Base-by-base conservation (phyloP, 1,284 basidiomycete genomes). In the Puccinia polysora region DNA sequence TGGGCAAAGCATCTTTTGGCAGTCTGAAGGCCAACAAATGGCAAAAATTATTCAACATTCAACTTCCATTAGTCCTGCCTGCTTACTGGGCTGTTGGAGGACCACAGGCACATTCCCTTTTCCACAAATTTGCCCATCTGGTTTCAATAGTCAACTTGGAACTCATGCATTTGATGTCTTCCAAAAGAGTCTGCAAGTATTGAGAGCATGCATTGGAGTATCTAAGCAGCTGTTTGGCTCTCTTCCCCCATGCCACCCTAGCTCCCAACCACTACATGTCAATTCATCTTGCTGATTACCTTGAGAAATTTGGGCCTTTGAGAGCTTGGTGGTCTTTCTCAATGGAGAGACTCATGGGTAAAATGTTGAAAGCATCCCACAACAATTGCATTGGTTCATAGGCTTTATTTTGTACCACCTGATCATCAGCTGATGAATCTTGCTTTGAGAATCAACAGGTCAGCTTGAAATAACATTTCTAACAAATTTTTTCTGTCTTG, bases 1-100 rank as follows among this genome's bases (percentile, higher is more conserved):
- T 76, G 23, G 75, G 70, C 0, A 58, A 62, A 14, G 53, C 53
- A 7, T 49, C 47, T 0, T 70, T 74, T 56, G 75, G 73, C 20
- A 50, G 50, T 25, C 73, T 75, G 2, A 74, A 70, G 45, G 75
- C 75, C 2, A 65, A 75, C n/a, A 74, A 76, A 52, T 76, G 75
- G 68, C 53, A 71, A 7, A 62, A 62, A 3, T 12, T 74, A 4
- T 40, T 52, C 4, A 72, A 68, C 6, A 70, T 76, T 59, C 36
- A 30, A 36, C 36, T 59, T 15, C 10, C 56, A 12, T 36, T 59
- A 3, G 7, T 38, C 6, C 34, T 59, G 12, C 56, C 56, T 36
- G 30, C 38, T 4, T 36, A 36, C n/a, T 59, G 56, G 56, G 28
- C 30, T 34, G 3, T 34, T 14, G 56, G 32, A 18, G 56, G 36